Conservation (phyloP, 2,329 filamentous ascomycete species). For the Exophiala alcalophila region DNA sequence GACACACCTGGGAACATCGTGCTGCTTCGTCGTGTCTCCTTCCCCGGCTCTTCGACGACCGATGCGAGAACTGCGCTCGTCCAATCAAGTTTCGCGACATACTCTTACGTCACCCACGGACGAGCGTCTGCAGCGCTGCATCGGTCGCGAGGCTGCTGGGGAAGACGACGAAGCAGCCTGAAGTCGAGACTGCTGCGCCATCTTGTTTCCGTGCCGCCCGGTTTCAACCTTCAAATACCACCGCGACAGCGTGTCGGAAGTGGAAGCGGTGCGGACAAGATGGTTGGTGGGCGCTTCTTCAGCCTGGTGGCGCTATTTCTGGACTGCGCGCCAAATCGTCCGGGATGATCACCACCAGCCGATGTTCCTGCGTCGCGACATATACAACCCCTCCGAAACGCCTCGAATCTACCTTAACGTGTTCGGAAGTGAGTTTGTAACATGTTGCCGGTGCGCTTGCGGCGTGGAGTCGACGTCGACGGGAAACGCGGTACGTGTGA, state of each 20-base stretch:
- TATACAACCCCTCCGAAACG: constrained; percentile 22
- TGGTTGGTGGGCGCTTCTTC: constrained; percentile 29
- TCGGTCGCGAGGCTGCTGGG: constrained; percentile 11
- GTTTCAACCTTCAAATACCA: constrained; percentile 19
- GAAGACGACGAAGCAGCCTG: constrained; percentile 22
- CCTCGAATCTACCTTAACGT: constrained; percentile 3
- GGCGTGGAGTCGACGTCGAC: constrained; percentile 15
- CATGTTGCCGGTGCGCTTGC: constrained; percentile 23
- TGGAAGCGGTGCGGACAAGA: constrained; percentile 15
- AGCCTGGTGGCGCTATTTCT: constrained; percentile 28
- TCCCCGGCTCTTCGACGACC: constrained; percentile 5
- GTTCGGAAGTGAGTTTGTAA: constrained; percentile 15
- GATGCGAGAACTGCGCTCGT: constrained; percentile 5
- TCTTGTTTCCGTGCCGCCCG: constrained; percentile 11
- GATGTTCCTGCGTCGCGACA: constrained; percentile 22
- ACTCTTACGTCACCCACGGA: constrained; percentile 13
- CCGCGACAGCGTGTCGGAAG: constrained; percentile 28
- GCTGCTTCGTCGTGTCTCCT: constrained; percentile 25
- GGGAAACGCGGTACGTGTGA: constrained; percentile 23
- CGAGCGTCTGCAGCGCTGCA: constrained; percentile 3
- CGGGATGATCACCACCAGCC: constrained; percentile 24
- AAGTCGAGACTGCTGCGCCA: constrained; percentile 7
- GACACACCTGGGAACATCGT: constrained; percentile 19
- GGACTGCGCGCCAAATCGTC: constrained; percentile 23
- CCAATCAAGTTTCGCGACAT: background rate